phyloP scores from a whole-genome alignment of 345 rosid species.

The Cochlearia excelsa region DNA sequence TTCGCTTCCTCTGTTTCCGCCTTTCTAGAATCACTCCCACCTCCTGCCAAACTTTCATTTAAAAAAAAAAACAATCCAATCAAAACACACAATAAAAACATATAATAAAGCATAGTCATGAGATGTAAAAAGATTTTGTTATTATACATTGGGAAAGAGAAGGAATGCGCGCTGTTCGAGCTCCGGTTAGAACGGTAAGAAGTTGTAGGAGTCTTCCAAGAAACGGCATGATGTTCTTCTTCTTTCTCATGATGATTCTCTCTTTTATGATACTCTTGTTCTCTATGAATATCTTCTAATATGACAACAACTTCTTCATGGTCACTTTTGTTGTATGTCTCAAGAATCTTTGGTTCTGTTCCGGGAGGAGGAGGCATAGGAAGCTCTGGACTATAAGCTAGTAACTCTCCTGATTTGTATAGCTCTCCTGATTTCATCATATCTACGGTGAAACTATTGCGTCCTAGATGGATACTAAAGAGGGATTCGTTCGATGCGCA shows the following conservation, averaged over 20 bases:
- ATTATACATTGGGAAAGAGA: constrained; percentile 55
- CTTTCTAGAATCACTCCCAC: constrained; percentile 19
- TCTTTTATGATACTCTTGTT: constrained; percentile 13
- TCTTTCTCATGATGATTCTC: constrained; percentile 15
- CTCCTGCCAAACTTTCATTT: constrained; percentile 43
- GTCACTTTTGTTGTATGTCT: background rate
- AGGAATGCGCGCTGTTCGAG: constrained; percentile 41
- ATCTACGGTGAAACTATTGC: constrained; percentile 47
- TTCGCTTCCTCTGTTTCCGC: constrained; percentile 31
- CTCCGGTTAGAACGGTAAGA: constrained; percentile 46
- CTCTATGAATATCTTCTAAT: constrained; percentile 11
- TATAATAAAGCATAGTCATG: background rate
- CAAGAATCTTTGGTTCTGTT: background rate
- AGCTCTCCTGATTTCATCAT: constrained; percentile 38
- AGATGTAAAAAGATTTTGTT: background rate
- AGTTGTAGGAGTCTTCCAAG: constrained; percentile 36
- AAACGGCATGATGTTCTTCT: constrained; percentile 28
- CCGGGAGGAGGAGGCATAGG: constrained; percentile 37
- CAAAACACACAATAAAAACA: background rate
- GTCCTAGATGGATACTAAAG: constrained; percentile 67
- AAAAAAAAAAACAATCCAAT: background rate
- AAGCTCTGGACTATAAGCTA: constrained; percentile 37
- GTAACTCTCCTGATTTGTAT: constrained; percentile 41
- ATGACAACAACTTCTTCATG: constrained; percentile 9
- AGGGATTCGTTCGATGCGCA: constrained; percentile 60